Conservation (phyloP, 2,329 filamentous ascomycete species). For the Colletotrichum aenigma region DNA sequence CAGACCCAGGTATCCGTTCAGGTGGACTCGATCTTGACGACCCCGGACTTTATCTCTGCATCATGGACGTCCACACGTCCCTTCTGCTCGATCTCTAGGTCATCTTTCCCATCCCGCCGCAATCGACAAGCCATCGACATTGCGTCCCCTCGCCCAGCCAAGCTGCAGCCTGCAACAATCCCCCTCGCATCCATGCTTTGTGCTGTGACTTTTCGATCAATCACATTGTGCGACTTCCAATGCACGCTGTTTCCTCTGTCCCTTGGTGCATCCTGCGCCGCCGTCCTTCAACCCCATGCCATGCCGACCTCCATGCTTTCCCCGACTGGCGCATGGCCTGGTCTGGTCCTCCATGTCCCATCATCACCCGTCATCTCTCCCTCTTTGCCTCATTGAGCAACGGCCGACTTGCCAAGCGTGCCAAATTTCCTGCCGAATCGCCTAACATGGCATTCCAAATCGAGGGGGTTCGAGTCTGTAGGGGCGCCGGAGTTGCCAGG, state of each 20-base stretch:
- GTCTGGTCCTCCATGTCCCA: neutral
- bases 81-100: conserved; percentile 3
- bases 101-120: conserved; percentile 10
- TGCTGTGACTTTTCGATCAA: neutral
- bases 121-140: conserved; percentile 7
- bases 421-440: neutral
- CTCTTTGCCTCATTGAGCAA: neutral
- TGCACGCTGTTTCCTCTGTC: neutral
- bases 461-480: neutral
- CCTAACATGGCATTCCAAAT: conserved; percentile 1
- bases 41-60: conserved; percentile 12
- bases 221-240: neutral
- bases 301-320: neutral
- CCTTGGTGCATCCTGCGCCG: neutral
- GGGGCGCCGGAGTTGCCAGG: neutral
- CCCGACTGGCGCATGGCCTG: neutral
- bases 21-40: conserved; percentile 14
- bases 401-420: neutral
- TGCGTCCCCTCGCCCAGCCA: neutral
- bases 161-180: neutral
- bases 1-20: neutral
- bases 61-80: neutral
- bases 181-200: neutral
- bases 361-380: neutral
- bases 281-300: neutral